Conservation (phyloP, 2,329 filamentous ascomycete species). For the Ascochyta rabiei region DNA sequence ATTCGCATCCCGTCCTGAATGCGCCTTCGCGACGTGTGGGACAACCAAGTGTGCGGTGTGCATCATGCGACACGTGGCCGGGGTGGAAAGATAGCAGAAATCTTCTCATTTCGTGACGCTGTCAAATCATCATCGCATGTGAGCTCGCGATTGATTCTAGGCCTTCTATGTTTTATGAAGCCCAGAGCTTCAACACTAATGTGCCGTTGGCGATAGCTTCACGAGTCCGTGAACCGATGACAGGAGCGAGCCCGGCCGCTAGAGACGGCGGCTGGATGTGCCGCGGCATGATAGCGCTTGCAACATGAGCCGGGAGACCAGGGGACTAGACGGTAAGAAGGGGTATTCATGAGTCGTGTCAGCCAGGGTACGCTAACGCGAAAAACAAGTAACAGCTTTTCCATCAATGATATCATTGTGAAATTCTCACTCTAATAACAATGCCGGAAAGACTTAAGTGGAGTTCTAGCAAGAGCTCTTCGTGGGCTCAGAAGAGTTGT, state of each 20-base stretch:
- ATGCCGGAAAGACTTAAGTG: no score
- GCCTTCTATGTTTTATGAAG: neutral
- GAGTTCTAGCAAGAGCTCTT: no score
- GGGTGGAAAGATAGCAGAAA: neutral
- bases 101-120: neutral
- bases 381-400: no score
- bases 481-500: no score
- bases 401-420: no score
- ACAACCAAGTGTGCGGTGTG: neutral
- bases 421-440: no score
- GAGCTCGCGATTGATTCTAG: neutral
- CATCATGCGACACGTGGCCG: neutral
- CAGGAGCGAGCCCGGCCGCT: neutral
- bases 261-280: neutral
- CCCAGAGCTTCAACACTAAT: neutral
- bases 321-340: no score
- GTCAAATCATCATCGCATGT: neutral
- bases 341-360: no score
- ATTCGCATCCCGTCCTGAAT: constrained; percentile 1
- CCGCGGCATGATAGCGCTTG: neutral
- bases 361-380: no score
- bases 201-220: constrained; percentile 3
- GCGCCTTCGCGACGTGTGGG: neutral
- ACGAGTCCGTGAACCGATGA: neutral
- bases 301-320: neutral